These are phyloP conservation scores for Candida glucosophila DNA, from an alignment of 1,139 yeast species.

Conservation along the genomic window DNA sequence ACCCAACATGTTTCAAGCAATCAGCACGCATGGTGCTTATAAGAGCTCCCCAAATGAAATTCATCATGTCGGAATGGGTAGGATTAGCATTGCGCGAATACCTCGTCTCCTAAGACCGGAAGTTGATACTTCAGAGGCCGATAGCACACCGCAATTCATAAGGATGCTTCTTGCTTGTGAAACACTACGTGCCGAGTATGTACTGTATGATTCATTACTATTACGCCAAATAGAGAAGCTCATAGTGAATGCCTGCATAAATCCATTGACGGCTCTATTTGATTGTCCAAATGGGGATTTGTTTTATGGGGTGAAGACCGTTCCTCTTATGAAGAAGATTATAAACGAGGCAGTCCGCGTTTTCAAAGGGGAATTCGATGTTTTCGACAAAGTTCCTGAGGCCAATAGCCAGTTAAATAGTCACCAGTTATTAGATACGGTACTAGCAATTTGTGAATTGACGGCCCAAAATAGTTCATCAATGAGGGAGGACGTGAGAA, in stretches of 20 bases:
- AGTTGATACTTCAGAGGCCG: slow-evolving; percentile 4
- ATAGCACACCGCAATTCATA: slow-evolving; percentile 20
- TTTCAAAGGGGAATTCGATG: slow-evolving; percentile 27
- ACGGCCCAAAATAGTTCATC: slow-evolving; percentile 65
- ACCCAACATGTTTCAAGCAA: slow-evolving; percentile 64
- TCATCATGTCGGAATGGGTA: slow-evolving; percentile 67
- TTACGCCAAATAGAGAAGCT: slow-evolving; percentile 69
- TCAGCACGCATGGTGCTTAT: slow-evolving; percentile 76
- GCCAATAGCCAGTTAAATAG: slow-evolving; percentile 29
- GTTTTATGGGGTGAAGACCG: slow-evolving; percentile 24
- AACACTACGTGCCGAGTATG: slow-evolving; percentile 32
- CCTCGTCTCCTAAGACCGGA: too few relatives aligned
- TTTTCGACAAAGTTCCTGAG: slow-evolving; percentile 22
- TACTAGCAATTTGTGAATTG: slow-evolving; percentile 35
- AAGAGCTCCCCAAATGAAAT: slow-evolving; percentile 32
- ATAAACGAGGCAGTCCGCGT: slow-evolving; percentile 40
- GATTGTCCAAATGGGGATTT: slow-evolving; percentile 71
- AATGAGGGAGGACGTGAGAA: slow-evolving; percentile 75
- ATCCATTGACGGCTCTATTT: slow-evolving; percentile 61
- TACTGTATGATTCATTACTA: slow-evolving; percentile 47
- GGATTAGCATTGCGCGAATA: slow-evolving; percentile 32
- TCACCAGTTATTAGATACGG: slow-evolving; percentile 37
- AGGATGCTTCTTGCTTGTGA: slow-evolving; percentile 20
- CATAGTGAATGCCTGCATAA: slow-evolving; percentile 65
- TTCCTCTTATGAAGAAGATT: slow-evolving; percentile 26